A percentile compares a stretch with the other conserved stretches of the same genome.
These are phyloP conservation scores for Alternaria arborescens DNA, from an alignment of 2,329 filamentous ascomycete species.

Conservation along the genomic window DNA sequence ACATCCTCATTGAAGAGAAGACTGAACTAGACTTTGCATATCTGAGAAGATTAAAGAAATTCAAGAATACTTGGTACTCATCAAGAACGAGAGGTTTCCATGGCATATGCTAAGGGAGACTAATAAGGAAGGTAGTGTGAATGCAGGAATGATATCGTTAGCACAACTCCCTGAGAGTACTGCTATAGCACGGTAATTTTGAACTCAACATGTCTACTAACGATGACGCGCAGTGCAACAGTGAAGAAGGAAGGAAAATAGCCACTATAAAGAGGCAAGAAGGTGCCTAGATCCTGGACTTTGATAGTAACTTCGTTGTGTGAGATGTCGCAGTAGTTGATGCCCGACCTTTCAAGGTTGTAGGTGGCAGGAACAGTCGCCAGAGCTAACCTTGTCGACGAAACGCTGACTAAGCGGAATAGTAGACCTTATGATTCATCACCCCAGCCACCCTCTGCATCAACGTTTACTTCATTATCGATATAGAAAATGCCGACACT, in stretches of 20 bases:
- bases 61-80: not conserved
- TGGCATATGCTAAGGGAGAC: not conserved
- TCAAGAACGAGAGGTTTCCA: too few relatives aligned
- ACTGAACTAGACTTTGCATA: not conserved
- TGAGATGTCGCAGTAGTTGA: not conserved
- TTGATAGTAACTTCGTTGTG: not conserved
- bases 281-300: not conserved
- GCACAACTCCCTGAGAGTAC: not conserved
- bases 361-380: not conserved
- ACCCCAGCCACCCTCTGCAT: not conserved
- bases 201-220: not conserved
- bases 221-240: not conserved
- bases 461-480: not conserved
- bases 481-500: constrained; percentile 21
- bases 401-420: not conserved
- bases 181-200: not conserved
- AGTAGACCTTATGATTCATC: not conserved
- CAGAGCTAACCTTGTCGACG: not conserved
- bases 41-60: not conserved
- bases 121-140: not conserved
- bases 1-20: not conserved
- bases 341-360: not conserved
- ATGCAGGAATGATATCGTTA: not conserved
- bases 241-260: not conserved
- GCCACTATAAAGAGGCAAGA: not conserved